Percentiles rank a stretch among this genome's conserved stretches.
Evolutionary conservation across 2,329 filamentous ascomycete genomes (phyloP).

Genomic region (Aureobasidium subglaciale): DNA sequence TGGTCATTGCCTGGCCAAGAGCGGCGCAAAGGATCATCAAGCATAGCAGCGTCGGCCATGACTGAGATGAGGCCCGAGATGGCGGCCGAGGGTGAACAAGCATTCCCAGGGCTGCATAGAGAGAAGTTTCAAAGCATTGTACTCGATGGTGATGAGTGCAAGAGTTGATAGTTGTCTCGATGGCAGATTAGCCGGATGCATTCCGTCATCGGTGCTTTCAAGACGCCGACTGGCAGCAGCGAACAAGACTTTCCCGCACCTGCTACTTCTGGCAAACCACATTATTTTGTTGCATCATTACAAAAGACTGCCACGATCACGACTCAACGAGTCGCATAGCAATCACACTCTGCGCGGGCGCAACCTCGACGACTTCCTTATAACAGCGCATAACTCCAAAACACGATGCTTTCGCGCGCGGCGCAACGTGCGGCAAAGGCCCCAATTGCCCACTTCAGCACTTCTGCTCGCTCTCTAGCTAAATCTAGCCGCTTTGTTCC

Average conservation of each 20-base stretch:
- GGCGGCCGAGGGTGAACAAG: constrained; percentile 3
- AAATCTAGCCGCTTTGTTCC: constrained; percentile 9
- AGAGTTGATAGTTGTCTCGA: not conserved
- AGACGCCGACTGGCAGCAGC: constrained; percentile 1
- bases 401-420: constrained; percentile 28
- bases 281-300: not conserved
- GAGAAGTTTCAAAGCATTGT: constrained; percentile 20
- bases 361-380: not conserved
- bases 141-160: constrained; percentile 17
- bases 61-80: not conserved
- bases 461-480: constrained; percentile 15
- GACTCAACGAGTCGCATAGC: not conserved
- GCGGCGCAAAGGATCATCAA: constrained; percentile 18
- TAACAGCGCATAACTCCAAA: not conserved
- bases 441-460: constrained; percentile 15
- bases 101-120: constrained; percentile 10
- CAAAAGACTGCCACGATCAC: not conserved
- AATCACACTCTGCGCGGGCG: not conserved
- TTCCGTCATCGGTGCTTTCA: constrained; percentile 10
- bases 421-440: constrained; percentile 22
- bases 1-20: constrained; percentile 37
- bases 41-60: not conserved
- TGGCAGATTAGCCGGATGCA: not conserved
- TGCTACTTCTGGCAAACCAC: not conserved
- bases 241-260: constrained; percentile 3